Base-by-base conservation (phyloP, 163 green algal species). In the Prototheca wickerhamii region DNA sequence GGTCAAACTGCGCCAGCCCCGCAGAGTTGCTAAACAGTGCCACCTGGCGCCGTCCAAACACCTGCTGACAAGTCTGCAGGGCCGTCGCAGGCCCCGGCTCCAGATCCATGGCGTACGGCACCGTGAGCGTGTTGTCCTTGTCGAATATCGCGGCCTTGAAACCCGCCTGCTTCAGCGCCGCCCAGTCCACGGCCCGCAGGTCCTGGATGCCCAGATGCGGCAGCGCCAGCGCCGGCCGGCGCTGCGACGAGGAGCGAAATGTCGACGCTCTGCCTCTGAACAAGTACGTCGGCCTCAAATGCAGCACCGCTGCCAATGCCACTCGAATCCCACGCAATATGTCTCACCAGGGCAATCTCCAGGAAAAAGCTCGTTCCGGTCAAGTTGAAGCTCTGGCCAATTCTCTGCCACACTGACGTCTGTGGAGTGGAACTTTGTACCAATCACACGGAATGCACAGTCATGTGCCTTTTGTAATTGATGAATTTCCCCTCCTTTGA, bases 61-160 rank as follows among this genome's bases (percentile, higher is more conserved):
- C 68, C 7, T 43, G 15, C 25, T 61, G 69, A 61, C 81, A 89
- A 1, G 62, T 35, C 34, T 67, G 58, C 74, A 90, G 70, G 4
- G 68, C 60, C 3, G 53, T 43, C 25, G 23, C 20, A 17, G 67
- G 72, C 34, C 37, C 34, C 2, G 81, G 68, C 26, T 84, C 56
- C 4, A 91, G 42, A 8, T 63, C 58, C 28, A 76, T n/a, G 17
- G 37, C 44, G 63, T 91, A 94, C 4, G 86, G 86, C 55, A 72
- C 64, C 56, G 87, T 94, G 23, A 94, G 60, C 5, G 87, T 94
- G 79, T 94, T 92, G 72, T 94, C 87, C 67, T 94, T 94, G 74
- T 94, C 87, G 65, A 94, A 87, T 1, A 91, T 70, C 55, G 70
- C 81, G 28, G 76, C 87, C 44, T 77, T 56, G 62, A 90, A 89